Base-by-base conservation (phyloP, 352 stramenopile species). In the Globisporangium okanoganense region DNA sequence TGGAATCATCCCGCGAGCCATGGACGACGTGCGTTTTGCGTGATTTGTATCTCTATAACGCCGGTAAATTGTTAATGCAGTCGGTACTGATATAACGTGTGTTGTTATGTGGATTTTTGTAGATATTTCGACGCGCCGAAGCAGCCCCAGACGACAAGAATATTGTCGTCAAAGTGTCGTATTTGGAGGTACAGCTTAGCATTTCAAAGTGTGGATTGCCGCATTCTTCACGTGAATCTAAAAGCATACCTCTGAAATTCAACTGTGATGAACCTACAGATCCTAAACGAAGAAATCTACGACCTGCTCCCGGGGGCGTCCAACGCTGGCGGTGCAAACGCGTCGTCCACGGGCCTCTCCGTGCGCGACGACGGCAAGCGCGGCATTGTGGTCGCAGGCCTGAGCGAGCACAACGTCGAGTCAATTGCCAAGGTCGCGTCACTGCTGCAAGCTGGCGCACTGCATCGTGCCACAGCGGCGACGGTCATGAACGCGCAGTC, bases 271-370 rank as follows among this genome's bases (percentile, higher is more conserved):
- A n/a, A n/a, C 7, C 27, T 38, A 24, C 76, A 98, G 88, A 96
- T 99, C 44, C 95, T 99, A 62, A 99, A 99, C 55, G 97, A 99
- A 83, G 91, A 98, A 64, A 88, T 99, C 54, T 76, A 83, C 13
- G 97, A 99, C 72, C 77, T 99, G 27, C 76, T 99, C 9, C 76
- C 66, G 10, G 25, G 22, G 14, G 31, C 63, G 12, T 20, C 56
- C 33, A 53, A 51, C 5, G 5, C 36, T 20, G n/a, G 54, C 2
- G 53, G 33, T n/a, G 20, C 36, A 18, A 52, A 31, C 20, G 61
- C 61, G 35, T 79, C 58, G 38, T 54, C 35, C 36, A 57, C 53
- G 62, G 76, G 69, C 48, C 76, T 86, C 53, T 87, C 71, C 22
- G 72, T 98, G 22, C 93, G 92, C 31, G 92, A 97, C 48, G 85